Evolutionary conservation across 768 basidiomycete genomes (phyloP), one percentile per base, ranked within the genome.

Genomic region (Scleroderma citrinum): DNA sequence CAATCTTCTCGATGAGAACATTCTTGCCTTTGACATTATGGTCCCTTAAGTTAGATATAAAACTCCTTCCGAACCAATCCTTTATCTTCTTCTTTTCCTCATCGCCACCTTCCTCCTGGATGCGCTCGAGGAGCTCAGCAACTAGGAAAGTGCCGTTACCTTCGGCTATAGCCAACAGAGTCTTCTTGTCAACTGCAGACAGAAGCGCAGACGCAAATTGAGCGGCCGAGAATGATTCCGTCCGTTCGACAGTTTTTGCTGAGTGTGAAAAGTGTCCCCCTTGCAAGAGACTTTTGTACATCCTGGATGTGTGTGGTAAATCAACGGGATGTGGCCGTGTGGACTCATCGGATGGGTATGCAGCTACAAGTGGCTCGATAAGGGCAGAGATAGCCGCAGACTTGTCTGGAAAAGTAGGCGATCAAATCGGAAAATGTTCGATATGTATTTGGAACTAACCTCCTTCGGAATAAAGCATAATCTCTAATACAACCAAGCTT

Each of bases 251-350:
- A 2, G 75, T 53, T 19, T 75, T 74, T 2, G 80, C 76, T 0
- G 76, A 63, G 29, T 81, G 83, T 52, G 81, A 82, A 67, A 83
- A 96, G 62, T 94, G 92, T 0, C 93, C 93, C 5, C 93, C 93
- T 61, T 94, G 91, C 1, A 96, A 74, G 6, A 96, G 80, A 6
- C 82, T 82, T 64, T 96, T 96, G 76, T 91, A 94, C 43, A 93
- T 61, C 35, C 93, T 77, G 3, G 88, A 85, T 1, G 85, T 79
- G 57, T 92, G 90, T 1, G 91, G 80, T 12, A 92, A 75, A 59
- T 94, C 85, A 50, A 94, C 85, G 14, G 78, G 76, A 65, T 92
- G 89, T 0, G 77, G 74, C 11, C 62, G 63, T 11, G 70, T 50
- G 0, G 71, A 49, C 44, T 82, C 78, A 5, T 72, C 58, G 19